phyloP scores from a whole-genome alignment of 2,329 filamentous ascomycete genomes.

The Colletotrichum tabaci region DNA sequence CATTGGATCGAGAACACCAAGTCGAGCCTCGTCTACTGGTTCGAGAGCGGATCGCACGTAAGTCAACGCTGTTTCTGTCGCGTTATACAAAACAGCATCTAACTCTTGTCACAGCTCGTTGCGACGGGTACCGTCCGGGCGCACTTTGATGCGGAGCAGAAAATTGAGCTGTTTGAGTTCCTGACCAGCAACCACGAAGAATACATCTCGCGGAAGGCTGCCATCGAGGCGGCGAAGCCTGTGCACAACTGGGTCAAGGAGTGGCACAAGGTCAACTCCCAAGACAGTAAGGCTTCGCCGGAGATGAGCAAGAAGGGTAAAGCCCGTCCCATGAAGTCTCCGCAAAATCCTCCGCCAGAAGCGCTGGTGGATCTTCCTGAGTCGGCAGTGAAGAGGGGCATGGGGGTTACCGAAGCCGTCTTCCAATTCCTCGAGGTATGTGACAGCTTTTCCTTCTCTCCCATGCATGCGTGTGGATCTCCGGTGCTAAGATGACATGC shows the following conservation, averaged over 20 bases:
- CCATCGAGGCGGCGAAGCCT: slow-evolving; percentile 74
- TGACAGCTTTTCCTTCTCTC: slow-evolving; percentile 7
- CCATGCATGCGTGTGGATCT: slow-evolving; percentile 18
- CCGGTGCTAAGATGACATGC: slow-evolving; percentile 45
- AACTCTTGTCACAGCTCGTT: slow-evolving; percentile 71
- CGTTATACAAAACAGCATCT: slow-evolving; percentile 2
- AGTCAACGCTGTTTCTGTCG: slow-evolving; percentile 50
- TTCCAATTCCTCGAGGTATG: slow-evolving; percentile 76
- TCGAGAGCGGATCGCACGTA: slow-evolving; percentile 86
- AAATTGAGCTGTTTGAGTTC: slow-evolving; percentile 90
- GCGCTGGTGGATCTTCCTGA: slow-evolving; percentile 70
- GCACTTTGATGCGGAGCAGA: slow-evolving; percentile 83
- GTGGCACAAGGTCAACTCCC: slow-evolving; percentile 72
- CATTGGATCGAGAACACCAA: slow-evolving; percentile 83
- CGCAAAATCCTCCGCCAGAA: slow-evolving; percentile 71
- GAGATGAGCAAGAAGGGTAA: slow-evolving; percentile 80
- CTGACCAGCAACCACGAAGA: slow-evolving; percentile 83
- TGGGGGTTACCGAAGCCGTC: slow-evolving; percentile 73
- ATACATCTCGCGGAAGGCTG: slow-evolving; percentile 80
- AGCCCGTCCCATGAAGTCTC: slow-evolving; percentile 71
- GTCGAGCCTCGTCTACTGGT: slow-evolving; percentile 91
- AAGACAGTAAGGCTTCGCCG: slow-evolving; percentile 72
- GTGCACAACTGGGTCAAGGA: slow-evolving; percentile 77
- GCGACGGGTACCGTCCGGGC: slow-evolving; percentile 83
- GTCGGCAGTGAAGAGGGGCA: slow-evolving; percentile 68